phyloP scores from a whole-genome alignment of 2,329 filamentous ascomycete species.

The Ascochyta viciae-villosae region DNA sequence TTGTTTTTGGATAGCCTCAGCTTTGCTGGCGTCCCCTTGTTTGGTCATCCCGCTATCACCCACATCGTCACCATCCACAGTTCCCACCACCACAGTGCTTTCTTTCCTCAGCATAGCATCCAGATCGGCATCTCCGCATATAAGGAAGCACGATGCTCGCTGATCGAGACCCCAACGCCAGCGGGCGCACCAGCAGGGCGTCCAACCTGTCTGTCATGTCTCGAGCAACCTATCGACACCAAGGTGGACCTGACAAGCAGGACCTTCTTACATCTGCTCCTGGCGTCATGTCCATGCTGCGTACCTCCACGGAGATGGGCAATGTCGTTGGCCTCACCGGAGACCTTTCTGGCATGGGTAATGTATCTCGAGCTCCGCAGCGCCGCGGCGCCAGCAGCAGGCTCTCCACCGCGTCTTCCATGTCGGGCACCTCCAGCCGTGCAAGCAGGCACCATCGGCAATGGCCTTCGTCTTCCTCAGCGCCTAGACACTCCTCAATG shows the following conservation, averaged over 20 bases:
- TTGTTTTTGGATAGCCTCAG: conserved; percentile 30
- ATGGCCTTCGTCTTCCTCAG: conserved; percentile 51
- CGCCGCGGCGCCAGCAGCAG: conserved; percentile 44
- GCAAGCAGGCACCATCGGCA: conserved; percentile 44
- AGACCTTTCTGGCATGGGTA: conserved; percentile 47
- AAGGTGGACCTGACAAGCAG: conserved; percentile 34
- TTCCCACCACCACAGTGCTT: conserved; percentile 11
- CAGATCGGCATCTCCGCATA: background rate
- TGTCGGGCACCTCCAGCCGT: conserved; percentile 52
- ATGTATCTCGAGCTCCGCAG: conserved; percentile 45
- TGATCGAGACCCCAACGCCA: conserved; percentile 54
- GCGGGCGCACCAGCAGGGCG: conserved; percentile 56
- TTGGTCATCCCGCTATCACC: conserved; percentile 26
- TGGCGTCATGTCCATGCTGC: conserved; percentile 59
- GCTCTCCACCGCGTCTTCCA: conserved; percentile 50
- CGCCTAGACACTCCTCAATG: conserved; percentile 49
- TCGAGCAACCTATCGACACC: conserved; percentile 40
- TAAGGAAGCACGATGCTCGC: conserved; percentile 51
- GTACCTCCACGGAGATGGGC: conserved; percentile 58
- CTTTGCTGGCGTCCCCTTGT: conserved; percentile 26
- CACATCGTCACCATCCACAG: conserved; percentile 22
- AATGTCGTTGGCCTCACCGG: conserved; percentile 52
- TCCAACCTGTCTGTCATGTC: conserved; percentile 54
- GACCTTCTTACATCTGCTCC: conserved; percentile 45
- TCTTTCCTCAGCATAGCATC: background rate